Evolutionary conservation across 2,329 filamentous ascomycete genomes (phyloP).

Genomic region (Dactylellina parvicollis): DNA sequence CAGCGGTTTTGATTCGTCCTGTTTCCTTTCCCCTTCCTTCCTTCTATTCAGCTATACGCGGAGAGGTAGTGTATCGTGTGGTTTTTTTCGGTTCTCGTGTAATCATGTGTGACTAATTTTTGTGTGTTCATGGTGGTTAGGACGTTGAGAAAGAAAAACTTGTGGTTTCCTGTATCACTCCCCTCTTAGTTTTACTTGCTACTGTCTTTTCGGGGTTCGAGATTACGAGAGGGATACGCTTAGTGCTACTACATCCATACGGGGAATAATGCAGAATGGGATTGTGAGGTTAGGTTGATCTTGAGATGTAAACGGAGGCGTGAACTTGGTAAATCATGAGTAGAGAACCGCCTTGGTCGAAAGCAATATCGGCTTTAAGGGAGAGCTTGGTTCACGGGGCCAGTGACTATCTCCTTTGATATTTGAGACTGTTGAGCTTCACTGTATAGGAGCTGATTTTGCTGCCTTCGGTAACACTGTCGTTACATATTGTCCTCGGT

Average conservation of each 20-base stretch:
- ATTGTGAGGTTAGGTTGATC: not conserved
- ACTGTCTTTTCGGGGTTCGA: not conserved
- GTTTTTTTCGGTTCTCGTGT: conserved; percentile 11
- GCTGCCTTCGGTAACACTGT: no score
- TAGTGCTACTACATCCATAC: not conserved
- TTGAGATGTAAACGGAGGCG: no score
- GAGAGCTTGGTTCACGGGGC: no score
- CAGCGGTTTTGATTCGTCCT: not conserved
- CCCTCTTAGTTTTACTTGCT: not conserved
- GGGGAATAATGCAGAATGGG: not conserved
- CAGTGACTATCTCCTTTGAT: no score
- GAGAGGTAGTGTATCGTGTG: conserved; percentile 8
- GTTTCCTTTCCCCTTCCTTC: not conserved
- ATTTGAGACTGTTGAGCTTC: no score
- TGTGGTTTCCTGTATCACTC: not conserved
- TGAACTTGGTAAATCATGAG: no score
- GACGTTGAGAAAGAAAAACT: conserved; percentile 16
- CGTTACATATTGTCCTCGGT: no score
- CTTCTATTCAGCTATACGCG: not conserved
- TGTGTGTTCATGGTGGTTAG: conserved; percentile 24
- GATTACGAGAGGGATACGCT: not conserved
- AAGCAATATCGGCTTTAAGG: no score
- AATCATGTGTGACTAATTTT: conserved; percentile 45
- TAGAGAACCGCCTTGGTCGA: no score
- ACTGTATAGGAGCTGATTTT: no score